phyloP scores from a whole-genome alignment of 331 rosid genomes.

The Cucumis variabilis region DNA sequence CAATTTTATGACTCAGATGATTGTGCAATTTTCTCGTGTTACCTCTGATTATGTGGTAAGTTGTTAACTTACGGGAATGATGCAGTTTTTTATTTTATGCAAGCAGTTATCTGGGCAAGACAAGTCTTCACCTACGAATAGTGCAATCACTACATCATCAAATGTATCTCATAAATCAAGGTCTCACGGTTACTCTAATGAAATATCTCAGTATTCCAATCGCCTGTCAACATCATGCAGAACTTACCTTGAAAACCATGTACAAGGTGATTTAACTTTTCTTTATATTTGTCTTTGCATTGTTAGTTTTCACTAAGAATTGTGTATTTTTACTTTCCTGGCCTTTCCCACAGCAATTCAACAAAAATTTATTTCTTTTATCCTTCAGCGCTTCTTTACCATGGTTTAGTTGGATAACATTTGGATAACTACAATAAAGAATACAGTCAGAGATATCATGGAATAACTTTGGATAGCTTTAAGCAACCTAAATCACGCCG shows the following conservation, averaged over 20 bases:
- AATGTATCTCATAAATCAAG: slow-evolving; percentile 62
- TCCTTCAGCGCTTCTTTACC: slow-evolving; percentile 60
- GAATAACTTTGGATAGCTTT: slow-evolving; percentile 67
- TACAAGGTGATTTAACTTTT: slow-evolving; percentile 59
- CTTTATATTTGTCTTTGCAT: slow-evolving; percentile 12
- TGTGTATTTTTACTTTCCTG: slow-evolving; percentile 10
- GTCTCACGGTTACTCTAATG: slow-evolving; percentile 53
- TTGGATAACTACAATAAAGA: slow-evolving; percentile 60
- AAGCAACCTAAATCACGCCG: slow-evolving; percentile 69
- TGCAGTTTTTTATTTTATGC: slow-evolving; percentile 28
- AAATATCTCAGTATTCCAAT: slow-evolving; percentile 45
- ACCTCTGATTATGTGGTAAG: not conserved
- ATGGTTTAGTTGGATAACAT: slow-evolving; percentile 61
- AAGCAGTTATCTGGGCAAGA: slow-evolving; percentile 91
- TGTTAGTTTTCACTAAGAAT: slow-evolving; percentile 8
- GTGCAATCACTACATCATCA: slow-evolving; percentile 49
- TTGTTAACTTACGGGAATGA: slow-evolving; percentile 31
- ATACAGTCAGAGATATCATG: slow-evolving; percentile 69
- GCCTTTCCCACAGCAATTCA: not conserved
- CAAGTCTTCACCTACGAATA: slow-evolving; percentile 55
- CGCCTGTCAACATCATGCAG: slow-evolving; percentile 47
- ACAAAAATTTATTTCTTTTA: slow-evolving; percentile 32
- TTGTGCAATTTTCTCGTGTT: not conserved
- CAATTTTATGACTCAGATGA: not conserved
- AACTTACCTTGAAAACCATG: slow-evolving; percentile 49